Conservation (phyloP, 169 alveolate genomes). For the Eimeria praecox region DNA sequence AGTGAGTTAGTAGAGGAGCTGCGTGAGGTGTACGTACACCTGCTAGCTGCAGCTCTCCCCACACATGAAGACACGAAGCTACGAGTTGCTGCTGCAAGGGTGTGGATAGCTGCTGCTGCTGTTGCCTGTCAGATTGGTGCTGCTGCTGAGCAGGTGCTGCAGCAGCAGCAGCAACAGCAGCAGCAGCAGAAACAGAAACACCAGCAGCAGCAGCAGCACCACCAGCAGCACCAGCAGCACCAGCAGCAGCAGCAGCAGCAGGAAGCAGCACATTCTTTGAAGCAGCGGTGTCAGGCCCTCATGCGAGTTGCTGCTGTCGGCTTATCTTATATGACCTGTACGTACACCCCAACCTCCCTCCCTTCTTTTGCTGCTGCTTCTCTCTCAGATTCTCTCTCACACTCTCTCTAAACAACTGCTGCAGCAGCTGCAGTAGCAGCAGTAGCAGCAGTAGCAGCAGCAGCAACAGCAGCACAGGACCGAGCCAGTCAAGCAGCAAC, state of each 20-base stretch:
- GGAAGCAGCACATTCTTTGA: conserved; percentile 15
- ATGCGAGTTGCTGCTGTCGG: conserved; percentile 61
- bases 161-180: conserved; percentile 59
- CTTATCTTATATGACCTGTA: conserved; percentile 54
- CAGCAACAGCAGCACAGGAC: neutral
- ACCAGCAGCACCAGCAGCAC: neutral
- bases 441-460: neutral
- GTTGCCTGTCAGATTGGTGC: conserved; percentile 11
- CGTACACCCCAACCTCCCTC: conserved; percentile 5
- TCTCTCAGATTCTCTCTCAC: neutral
- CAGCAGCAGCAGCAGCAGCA: conserved; percentile 54
- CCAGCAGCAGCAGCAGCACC: conserved; percentile 49
- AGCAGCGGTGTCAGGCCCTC: conserved; percentile 52
- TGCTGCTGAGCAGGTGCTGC: conserved; percentile 25
- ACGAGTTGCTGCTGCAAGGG: conserved; percentile 13
- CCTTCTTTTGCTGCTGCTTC: neutral
- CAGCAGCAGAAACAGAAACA: neutral
- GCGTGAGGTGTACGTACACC: conserved; percentile 66
- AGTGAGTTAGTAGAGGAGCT: conserved; percentile 11
- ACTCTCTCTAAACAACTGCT: neutral
- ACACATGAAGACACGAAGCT: neutral
- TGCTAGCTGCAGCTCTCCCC: conserved; percentile 38
- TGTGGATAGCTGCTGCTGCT: conserved; percentile 58
- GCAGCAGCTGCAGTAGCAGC: too few relatives aligned
- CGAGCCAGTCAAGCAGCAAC: neutral